These are phyloP conservation scores for Macrolepiota fuliginosa DNA, from an alignment of 768 basidiomycete species.

Conservation along the genomic window DNA sequence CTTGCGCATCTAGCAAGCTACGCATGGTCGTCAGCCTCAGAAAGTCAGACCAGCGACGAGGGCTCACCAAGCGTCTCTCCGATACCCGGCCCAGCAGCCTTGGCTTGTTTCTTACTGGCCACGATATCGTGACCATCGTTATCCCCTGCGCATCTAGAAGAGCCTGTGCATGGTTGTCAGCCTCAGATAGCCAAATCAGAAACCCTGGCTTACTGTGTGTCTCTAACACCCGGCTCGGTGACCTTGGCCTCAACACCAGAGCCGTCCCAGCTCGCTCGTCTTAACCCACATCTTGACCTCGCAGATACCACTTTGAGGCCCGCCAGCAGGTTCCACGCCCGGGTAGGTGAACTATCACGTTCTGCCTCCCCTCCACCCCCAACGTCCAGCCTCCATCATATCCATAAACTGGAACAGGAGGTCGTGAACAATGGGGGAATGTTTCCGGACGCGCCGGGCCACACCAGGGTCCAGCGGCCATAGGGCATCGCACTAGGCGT, in stretches of 20 bases:
- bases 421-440: neutral
- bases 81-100: too few species aligned
- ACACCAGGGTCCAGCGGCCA: neutral
- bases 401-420: neutral
- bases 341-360: neutral
- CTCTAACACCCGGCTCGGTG: neutral
- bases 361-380: neutral
- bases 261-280: neutral
- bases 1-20: too few species aligned
- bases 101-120: too few species aligned
- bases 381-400: neutral
- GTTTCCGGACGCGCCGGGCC: neutral
- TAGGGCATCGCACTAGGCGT: neutral
- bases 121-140: too few species aligned
- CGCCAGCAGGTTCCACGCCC: neutral
- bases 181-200: neutral
- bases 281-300: neutral
- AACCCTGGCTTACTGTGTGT: neutral
- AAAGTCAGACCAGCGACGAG: too few species aligned
- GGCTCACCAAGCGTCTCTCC: too few species aligned
- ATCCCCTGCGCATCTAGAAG: too few species aligned
- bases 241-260: neutral
- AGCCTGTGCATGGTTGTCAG: neutral
- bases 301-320: neutral
- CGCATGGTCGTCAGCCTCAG: too few species aligned